Percentiles rank a stretch among this genome's conserved stretches.
These are phyloP conservation scores for Podaxis rugospora DNA, from an alignment of 768 basidiomycete genomes.

Conservation along the genomic window DNA sequence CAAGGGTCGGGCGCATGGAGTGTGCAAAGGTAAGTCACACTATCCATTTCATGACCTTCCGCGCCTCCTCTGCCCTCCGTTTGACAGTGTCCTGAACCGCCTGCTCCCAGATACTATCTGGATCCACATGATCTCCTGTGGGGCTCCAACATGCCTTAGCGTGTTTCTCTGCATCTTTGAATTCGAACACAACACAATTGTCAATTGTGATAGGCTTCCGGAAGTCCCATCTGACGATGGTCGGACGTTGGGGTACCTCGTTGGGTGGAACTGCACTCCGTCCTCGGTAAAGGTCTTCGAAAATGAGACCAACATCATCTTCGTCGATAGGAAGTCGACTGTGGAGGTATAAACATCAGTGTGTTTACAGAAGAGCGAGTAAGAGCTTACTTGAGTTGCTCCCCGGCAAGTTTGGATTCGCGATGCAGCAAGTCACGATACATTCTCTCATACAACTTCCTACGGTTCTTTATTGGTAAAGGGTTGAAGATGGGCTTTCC, in stretches of 20 bases:
- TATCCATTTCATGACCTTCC: constrained; percentile 51
- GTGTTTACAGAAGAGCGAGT: not conserved
- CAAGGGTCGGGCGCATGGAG: not conserved
- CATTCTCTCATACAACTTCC: constrained; percentile 78
- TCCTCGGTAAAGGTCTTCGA: constrained; percentile 83
- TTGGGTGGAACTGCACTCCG: constrained; percentile 79
- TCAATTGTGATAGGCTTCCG: constrained; percentile 57
- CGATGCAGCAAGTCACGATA: constrained; percentile 71
- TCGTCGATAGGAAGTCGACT: constrained; percentile 79
- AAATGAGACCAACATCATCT: constrained; percentile 78
- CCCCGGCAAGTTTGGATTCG: constrained; percentile 65
- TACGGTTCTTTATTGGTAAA: constrained; percentile 79
- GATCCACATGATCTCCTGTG: constrained; percentile 25
- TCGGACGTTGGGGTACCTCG: constrained; percentile 65
- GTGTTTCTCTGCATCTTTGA: constrained; percentile 70
- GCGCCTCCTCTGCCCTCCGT: constrained; percentile 55
- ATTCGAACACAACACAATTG: constrained; percentile 85
- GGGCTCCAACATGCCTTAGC: constrained; percentile 35
- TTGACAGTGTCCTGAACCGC: constrained; percentile 56
- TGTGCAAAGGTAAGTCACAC: constrained; percentile 16
- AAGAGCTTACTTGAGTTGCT: constrained; percentile 52
- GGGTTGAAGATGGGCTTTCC: constrained; percentile 81
- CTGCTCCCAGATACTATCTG: constrained; percentile 67
- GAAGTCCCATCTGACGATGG: constrained; percentile 80
- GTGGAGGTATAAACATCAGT: not conserved